A percentile compares a stretch with the other conserved stretches of the same genome.
These are phyloP conservation scores for Aquanectria penicillioides DNA, from an alignment of 2,329 filamentous ascomycete genomes.

Conservation along the genomic window DNA sequence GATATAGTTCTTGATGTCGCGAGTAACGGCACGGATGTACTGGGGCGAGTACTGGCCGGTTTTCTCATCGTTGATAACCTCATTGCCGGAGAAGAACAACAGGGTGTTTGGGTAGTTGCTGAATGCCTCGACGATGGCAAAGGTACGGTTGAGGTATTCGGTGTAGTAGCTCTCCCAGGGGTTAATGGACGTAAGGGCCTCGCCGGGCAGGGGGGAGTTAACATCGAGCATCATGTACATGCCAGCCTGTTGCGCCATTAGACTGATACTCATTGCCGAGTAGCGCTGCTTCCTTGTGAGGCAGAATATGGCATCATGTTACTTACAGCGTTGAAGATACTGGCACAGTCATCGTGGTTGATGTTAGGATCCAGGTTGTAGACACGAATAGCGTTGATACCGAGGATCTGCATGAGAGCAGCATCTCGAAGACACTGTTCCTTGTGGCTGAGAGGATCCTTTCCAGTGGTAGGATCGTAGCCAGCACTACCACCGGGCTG, in stretches of 20 bases:
- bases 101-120: constrained; percentile 73
- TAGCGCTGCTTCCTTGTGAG: too few species aligned
- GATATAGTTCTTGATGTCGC: constrained; percentile 85
- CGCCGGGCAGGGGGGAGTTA: constrained; percentile 70
- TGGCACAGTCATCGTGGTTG: constrained; percentile 74
- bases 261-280: neutral
- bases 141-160: constrained; percentile 72
- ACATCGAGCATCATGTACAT: constrained; percentile 77
- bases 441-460: constrained; percentile 69
- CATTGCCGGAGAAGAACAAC: constrained; percentile 83
- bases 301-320: too few species aligned
- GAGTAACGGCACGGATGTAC: constrained; percentile 79
- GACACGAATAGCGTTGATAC: constrained; percentile 75
- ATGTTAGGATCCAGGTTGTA: constrained; percentile 74
- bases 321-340: constrained; percentile 70
- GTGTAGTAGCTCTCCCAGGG: constrained; percentile 70
- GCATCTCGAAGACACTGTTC: constrained; percentile 71
- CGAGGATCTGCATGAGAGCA: constrained; percentile 71
- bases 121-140: constrained; percentile 74
- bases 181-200: constrained; percentile 63
- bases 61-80: constrained; percentile 75
- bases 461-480: constrained; percentile 63
- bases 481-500: constrained; percentile 73
- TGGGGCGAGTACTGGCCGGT: constrained; percentile 71
- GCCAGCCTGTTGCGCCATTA: constrained; percentile 56